Evolutionary conservation across 2,329 filamentous ascomycete genomes (phyloP).

Genomic region (Colletotrichum caudatum): DNA sequence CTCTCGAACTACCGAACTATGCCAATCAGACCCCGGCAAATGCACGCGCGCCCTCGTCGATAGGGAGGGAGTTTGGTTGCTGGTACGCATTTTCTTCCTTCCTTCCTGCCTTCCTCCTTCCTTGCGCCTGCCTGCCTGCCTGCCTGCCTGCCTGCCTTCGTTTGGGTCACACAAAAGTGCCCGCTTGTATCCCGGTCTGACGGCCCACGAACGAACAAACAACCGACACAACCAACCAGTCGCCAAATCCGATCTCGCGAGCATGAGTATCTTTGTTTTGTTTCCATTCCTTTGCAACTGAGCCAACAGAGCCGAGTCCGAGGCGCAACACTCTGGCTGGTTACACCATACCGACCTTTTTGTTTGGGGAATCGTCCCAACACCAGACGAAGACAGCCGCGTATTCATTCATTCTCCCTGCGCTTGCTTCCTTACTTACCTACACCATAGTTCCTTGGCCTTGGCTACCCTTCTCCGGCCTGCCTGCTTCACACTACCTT

Average conservation of each 20-base stretch:
- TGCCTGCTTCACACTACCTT: neutral
- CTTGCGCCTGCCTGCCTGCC: neutral
- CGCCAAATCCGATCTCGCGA: neutral
- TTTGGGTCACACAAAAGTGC: neutral
- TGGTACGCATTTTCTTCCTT: neutral
- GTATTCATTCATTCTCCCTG: neutral
- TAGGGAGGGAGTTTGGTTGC: neutral
- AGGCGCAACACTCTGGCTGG: conserved; percentile 19
- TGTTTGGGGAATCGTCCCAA: conserved; percentile 28
- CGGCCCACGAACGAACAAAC: neutral
- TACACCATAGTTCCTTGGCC: too few relatives aligned
- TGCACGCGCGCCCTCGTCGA: neutral
- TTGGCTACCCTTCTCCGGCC: neutral
- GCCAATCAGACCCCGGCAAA: conserved; percentile 13
- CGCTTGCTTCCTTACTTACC: neutral
- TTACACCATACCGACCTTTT: conserved; percentile 22
- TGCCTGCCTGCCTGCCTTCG: neutral
- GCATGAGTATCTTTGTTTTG: neutral
- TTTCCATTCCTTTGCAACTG: neutral
- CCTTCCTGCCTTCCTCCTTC: neutral
- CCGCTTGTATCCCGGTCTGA: conserved; percentile 11
- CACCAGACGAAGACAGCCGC: conserved; percentile 17
- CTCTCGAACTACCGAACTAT: conserved; percentile 1
- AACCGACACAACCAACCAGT: neutral
- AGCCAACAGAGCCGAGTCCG: conserved; percentile 14